phyloP scores from a whole-genome alignment of 2,329 filamentous ascomycete species.

The Xylariaceae sp. region DNA sequence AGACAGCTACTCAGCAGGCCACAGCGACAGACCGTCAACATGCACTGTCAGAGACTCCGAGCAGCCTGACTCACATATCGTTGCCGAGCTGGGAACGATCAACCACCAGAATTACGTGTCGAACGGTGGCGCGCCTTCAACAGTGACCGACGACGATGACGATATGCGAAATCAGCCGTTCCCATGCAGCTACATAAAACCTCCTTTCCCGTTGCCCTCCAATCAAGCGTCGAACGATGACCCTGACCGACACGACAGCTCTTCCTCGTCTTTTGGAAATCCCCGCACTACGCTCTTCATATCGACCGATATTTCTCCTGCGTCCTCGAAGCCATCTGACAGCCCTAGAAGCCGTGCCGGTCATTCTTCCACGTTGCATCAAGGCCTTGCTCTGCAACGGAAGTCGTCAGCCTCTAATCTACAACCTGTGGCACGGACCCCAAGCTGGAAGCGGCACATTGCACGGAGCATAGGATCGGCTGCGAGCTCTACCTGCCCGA shows the following conservation, averaged over 20 bases:
- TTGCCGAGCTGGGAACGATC: slow-evolving; percentile 21
- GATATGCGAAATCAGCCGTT: slow-evolving; percentile 13
- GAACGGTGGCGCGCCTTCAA: slow-evolving; percentile 19
- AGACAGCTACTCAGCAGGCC: slow-evolving; percentile 23
- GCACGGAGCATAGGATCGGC: slow-evolving; percentile 49
- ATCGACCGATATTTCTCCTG: slow-evolving; percentile 33
- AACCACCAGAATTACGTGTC: slow-evolving; percentile 25
- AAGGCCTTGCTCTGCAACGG: slow-evolving; percentile 32
- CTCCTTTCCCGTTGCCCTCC: slow-evolving; percentile 32
- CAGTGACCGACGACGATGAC: slow-evolving; percentile 6
- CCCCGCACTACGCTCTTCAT: slow-evolving; percentile 31
- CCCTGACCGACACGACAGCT: slow-evolving; percentile 15
- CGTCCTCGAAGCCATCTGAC: slow-evolving; percentile 26
- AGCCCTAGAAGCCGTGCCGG: slow-evolving; percentile 34
- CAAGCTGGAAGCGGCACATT: slow-evolving; percentile 55
- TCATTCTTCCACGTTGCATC: slow-evolving; percentile 28
- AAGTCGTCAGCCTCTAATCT: slow-evolving; percentile 42
- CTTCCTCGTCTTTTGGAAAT: slow-evolving; percentile 17
- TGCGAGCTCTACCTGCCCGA: slow-evolving; percentile 63
- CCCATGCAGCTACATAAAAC: slow-evolving; percentile 29
- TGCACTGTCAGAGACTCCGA: slow-evolving; percentile 13
- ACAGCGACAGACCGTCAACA: slow-evolving; percentile 16
- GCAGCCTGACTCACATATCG: slow-evolving; percentile 17
- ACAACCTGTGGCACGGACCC: slow-evolving; percentile 52
- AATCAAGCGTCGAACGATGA: slow-evolving; percentile 18